Evolutionary conservation across 139 green algal genomes (phyloP).

Genomic region (Limnomonas spitsbergensis): DNA sequence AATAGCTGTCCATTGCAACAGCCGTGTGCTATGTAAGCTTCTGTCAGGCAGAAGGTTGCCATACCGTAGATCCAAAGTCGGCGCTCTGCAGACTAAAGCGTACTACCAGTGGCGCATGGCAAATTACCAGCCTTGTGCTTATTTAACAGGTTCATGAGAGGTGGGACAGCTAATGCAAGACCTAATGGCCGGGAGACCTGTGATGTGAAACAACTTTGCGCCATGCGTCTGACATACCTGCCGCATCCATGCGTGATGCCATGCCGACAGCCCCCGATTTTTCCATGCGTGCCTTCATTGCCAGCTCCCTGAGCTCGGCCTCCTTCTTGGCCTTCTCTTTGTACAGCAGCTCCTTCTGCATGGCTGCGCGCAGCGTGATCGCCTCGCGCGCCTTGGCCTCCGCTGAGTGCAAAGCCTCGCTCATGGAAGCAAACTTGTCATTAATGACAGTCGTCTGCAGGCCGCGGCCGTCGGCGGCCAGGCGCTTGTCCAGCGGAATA

Average conservation of each 20-base stretch:
- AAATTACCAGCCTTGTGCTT: too few relatives aligned
- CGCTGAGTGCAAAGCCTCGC: constrained; percentile 90
- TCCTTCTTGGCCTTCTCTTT: constrained; percentile 83
- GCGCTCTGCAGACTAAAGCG: too few relatives aligned
- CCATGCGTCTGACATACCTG: not conserved
- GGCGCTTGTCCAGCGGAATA: constrained; percentile 98
- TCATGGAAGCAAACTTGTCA: constrained; percentile 82
- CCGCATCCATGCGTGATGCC: constrained; percentile 23
- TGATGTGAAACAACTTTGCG: too few relatives aligned
- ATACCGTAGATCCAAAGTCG: too few relatives aligned
- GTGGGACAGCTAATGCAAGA: too few relatives aligned
- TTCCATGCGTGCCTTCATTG: constrained; percentile 87
- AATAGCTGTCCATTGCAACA: too few relatives aligned
- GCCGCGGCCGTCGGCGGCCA: constrained; percentile 94
- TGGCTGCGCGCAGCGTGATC: constrained; percentile 78
- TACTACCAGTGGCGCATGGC: too few relatives aligned
- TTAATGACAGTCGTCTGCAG: constrained; percentile 94
- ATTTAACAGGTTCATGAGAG: too few relatives aligned
- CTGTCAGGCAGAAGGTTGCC: too few relatives aligned
- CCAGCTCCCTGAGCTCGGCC: constrained; percentile 87
- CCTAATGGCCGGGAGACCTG: too few relatives aligned
- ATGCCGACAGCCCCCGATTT: constrained; percentile 39
- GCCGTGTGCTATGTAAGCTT: too few relatives aligned
- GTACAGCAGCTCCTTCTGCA: constrained; percentile 83
- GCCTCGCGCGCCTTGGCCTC: constrained; percentile 90